Percentiles rank a stretch among this genome's conserved stretches.
These are phyloP conservation scores for Peronosclerospora sorghi DNA, from an alignment of 352 stramenopile genomes.

Conservation along the genomic window DNA sequence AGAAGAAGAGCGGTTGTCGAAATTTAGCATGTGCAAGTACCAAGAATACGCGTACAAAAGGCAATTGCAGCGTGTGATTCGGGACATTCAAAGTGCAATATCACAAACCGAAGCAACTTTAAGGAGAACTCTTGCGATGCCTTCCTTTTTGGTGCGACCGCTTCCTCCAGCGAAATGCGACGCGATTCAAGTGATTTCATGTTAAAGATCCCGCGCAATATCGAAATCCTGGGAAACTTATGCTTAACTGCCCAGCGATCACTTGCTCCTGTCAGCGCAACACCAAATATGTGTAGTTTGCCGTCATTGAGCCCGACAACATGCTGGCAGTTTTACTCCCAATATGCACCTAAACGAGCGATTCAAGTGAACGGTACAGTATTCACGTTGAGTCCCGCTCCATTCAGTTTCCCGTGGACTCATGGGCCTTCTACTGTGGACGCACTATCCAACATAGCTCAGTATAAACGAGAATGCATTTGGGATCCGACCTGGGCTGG, in stretches of 20 bases:
- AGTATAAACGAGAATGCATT: conserved; percentile 20
- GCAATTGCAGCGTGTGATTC: background rate
- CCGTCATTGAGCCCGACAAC: conserved; percentile 1
- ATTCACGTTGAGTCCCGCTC: conserved; percentile 7
- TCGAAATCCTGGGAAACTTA: conserved; percentile 30
- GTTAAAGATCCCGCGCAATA: conserved; percentile 21
- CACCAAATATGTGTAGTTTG: conserved; percentile 3
- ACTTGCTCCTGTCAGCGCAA: conserved; percentile 7
- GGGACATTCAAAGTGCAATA: background rate
- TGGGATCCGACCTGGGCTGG: conserved; percentile 23
- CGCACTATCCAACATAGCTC: conserved; percentile 3
- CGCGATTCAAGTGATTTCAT: conserved; percentile 31
- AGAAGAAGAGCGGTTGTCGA: conserved; percentile 4
- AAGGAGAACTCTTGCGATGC: conserved; percentile 10
- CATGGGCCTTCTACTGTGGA: conserved; percentile 8
- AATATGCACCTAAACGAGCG: conserved; percentile 1
- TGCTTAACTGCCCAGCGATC: conserved; percentile 26
- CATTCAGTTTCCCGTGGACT: conserved; percentile 7
- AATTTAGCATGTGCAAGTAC: too few species aligned
- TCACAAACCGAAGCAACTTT: background rate
- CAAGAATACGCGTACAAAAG: background rate
- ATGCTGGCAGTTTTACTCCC: conserved; percentile 17
- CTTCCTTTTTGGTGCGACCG: conserved; percentile 18
- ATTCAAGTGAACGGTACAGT: conserved; percentile 1
- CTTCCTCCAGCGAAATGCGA: conserved; percentile 16